Evolutionary conservation across 441 rosid species (phyloP).

Genomic region (Flueggea neowawraea): DNA sequence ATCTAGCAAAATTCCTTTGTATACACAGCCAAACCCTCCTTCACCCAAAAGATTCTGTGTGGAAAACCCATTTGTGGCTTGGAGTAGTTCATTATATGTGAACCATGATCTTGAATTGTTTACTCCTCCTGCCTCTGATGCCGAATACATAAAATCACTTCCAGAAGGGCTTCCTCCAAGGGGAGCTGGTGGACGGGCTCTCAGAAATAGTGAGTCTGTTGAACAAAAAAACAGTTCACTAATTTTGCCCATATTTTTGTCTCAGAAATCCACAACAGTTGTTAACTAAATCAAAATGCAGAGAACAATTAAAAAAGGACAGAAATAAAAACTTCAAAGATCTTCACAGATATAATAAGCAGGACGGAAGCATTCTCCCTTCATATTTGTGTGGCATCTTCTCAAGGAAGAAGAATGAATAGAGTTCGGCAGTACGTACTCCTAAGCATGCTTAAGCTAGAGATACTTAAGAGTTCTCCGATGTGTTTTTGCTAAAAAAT

Average conservation of each 20-base stretch:
- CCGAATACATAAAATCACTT: conserved; percentile 37
- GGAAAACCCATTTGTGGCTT: conserved; percentile 75
- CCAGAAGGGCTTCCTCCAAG: conserved; percentile 34
- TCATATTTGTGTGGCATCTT: too few species aligned
- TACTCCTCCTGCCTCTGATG: conserved; percentile 51
- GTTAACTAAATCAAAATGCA: conserved; percentile 1
- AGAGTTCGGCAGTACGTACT: too few species aligned
- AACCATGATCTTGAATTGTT: conserved; percentile 68
- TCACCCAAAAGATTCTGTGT: conserved; percentile 73
- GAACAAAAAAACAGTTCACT: conserved; percentile 14
- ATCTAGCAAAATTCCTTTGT: conserved; percentile 71
- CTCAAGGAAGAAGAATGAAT: too few species aligned
- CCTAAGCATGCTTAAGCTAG: too few species aligned
- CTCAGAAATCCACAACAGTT: conserved; percentile 7
- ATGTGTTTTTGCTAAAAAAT: too few species aligned
- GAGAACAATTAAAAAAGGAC: conserved; percentile 6
- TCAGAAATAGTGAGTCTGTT: conserved; percentile 43
- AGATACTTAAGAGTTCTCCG: too few species aligned
- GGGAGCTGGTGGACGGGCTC: conserved; percentile 39
- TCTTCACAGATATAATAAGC: background rate
- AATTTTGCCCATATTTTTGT: conserved; percentile 9
- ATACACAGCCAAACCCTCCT: conserved; percentile 98
- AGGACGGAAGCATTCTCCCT: too few species aligned
- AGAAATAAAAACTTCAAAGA: background rate
- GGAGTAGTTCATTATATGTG: conserved; percentile 70